A percentile compares a stretch with the other conserved stretches of the same genome.
Evolutionary conservation across 768 basidiomycete genomes (phyloP).

Genomic region (Macrolepiota albuminosa): DNA sequence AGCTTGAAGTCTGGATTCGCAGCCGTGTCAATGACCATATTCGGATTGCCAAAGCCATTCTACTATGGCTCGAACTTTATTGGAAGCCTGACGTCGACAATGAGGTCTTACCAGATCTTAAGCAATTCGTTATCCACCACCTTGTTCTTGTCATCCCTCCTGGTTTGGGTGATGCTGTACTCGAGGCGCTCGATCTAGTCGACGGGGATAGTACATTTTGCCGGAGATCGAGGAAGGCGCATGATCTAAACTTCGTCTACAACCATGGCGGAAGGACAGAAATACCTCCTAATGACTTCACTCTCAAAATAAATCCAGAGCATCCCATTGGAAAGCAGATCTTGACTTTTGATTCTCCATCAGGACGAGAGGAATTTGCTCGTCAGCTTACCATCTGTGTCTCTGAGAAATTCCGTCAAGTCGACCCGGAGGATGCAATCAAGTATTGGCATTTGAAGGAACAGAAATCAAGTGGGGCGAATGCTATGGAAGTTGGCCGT

Average conservation of each 20-base stretch:
- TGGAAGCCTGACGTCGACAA: conserved; percentile 56
- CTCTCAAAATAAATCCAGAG: conserved; percentile 16
- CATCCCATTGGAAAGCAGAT: conserved; percentile 23
- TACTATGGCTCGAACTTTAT: conserved; percentile 67
- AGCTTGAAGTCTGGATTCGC: conserved; percentile 32
- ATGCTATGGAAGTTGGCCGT: conserved; percentile 25
- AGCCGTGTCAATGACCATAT: conserved; percentile 48
- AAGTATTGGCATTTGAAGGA: conserved; percentile 30
- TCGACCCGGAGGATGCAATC: conserved; percentile 41
- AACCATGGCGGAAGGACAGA: not conserved
- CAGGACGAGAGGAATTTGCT: conserved; percentile 39
- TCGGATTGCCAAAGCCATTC: conserved; percentile 55
- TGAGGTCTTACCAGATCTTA: conserved; percentile 28
- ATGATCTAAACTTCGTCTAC: conserved; percentile 12
- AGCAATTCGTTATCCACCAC: conserved; percentile 17
- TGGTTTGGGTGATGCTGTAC: conserved; percentile 21
- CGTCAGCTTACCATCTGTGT: conserved; percentile 38
- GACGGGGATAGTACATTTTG: conserved; percentile 11
- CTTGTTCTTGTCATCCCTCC: conserved; percentile 25
- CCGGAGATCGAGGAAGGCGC: conserved; percentile 12
- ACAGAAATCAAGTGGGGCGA: not conserved
- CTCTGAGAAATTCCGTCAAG: conserved; percentile 30
- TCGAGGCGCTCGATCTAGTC: conserved; percentile 24
- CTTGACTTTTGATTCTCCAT: conserved; percentile 27
- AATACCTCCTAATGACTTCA: conserved; percentile 1